Evolutionary conservation across 1,139 yeast species (phyloP).

Genomic region (Debaryomyces subglobosus): DNA sequence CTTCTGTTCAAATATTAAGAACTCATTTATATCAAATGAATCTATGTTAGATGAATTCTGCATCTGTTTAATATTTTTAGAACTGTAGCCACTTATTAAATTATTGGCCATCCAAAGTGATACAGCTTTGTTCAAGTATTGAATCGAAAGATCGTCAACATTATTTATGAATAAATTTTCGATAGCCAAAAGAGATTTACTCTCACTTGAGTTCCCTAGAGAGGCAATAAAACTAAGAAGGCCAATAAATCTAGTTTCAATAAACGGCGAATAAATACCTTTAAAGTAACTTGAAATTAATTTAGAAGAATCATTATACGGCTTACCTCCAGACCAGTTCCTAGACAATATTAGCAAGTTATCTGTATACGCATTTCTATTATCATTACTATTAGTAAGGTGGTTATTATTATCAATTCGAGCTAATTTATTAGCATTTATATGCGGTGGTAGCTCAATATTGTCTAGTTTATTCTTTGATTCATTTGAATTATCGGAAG

Average conservation of each 20-base stretch:
- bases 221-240: constrained; percentile 18
- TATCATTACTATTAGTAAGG: not conserved
- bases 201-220: constrained; percentile 8
- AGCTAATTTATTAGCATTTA: constrained; percentile 31
- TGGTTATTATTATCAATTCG: constrained; percentile 7
- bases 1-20: constrained; percentile 23
- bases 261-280: constrained; percentile 14
- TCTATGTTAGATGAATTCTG: not conserved
- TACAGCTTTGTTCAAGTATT: constrained; percentile 18
- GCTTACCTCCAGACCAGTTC: constrained; percentile 14
- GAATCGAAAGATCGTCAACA: constrained; percentile 3
- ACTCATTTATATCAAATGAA: constrained; percentile 30
- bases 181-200: constrained; percentile 7
- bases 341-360: constrained; percentile 23
- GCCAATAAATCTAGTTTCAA: constrained; percentile 20
- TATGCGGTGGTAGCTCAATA: constrained; percentile 43
- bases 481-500: constrained; percentile 2
- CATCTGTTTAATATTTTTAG: not conserved
- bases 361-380: constrained; percentile 18
- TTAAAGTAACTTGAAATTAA: constrained; percentile 14
- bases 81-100: constrained; percentile 13
- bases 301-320: not conserved
- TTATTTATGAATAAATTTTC: constrained; percentile 19
- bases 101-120: constrained; percentile 37
- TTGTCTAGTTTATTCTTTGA: constrained; percentile 33